A percentile compares a stretch with the other conserved stretches of the same genome.
Evolutionary conservation across 768 basidiomycete genomes (phyloP).

Genomic region (Suillus bovinus): DNA sequence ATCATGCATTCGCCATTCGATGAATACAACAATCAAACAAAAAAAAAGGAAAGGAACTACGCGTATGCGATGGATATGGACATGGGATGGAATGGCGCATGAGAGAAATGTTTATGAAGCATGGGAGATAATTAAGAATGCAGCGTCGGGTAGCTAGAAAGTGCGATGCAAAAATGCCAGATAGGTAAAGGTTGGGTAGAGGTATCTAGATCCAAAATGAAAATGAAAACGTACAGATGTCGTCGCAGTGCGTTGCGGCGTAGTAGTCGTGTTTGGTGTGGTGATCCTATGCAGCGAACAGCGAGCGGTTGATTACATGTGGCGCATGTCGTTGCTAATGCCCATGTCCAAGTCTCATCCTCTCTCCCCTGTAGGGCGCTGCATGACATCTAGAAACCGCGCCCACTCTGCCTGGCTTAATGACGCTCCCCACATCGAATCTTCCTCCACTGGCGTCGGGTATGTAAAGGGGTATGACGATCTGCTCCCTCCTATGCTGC

Average conservation of each 20-base stretch:
- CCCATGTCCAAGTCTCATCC: not conserved
- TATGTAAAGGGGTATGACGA: conserved; percentile 35
- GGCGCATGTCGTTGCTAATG: not conserved
- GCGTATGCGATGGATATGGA: not conserved
- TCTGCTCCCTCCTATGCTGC: not conserved
- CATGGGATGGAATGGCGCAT: not conserved
- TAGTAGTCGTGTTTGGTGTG: not conserved
- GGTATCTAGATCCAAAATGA: conserved; percentile 5
- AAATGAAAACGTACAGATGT: not conserved
- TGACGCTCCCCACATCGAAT: conserved; percentile 72
- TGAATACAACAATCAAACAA: not conserved
- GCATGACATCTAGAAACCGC: conserved; percentile 63
- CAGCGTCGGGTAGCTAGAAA: conserved; percentile 9
- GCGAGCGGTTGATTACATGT: not conserved
- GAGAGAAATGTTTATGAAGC: conserved; percentile 4
- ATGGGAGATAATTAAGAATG: conserved; percentile 14
- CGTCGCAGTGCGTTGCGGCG: not conserved
- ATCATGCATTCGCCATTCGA: not conserved
- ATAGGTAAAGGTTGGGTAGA: not conserved
- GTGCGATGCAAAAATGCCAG: conserved; percentile 5
- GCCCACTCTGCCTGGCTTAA: conserved; percentile 80
- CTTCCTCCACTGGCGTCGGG: conserved; percentile 52
- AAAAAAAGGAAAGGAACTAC: not conserved
- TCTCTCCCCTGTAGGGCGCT: conserved; percentile 41
- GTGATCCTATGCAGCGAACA: not conserved